These are phyloP conservation scores for Yarrowia hollandica DNA, from an alignment of 805 yeast genomes.

Conservation along the genomic window DNA sequence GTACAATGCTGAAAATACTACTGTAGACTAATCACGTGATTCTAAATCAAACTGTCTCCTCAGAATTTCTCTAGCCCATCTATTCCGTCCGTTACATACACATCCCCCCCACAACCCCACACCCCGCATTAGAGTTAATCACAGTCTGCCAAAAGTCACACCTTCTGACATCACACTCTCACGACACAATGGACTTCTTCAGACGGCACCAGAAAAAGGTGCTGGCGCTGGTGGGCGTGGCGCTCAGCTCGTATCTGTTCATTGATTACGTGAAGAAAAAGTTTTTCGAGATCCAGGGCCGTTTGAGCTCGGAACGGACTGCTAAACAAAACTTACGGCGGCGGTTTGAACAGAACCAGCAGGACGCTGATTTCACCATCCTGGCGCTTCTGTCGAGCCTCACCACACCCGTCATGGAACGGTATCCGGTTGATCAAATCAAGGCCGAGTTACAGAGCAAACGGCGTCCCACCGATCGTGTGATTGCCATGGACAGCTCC, in stretches of 20 bases:
- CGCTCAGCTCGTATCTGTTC: constrained; percentile 49
- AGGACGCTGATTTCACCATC: constrained; percentile 82
- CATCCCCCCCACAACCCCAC: neutral
- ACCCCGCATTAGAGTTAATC: constrained; percentile 24
- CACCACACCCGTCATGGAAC: constrained; percentile 59
- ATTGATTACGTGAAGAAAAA: constrained; percentile 48
- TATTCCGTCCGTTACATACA: no score
- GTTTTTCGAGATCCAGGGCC: constrained; percentile 52
- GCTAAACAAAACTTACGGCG: constrained; percentile 71
- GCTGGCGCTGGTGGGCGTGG: constrained; percentile 47
- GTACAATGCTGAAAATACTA: no score
- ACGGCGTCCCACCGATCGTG: constrained; percentile 41
- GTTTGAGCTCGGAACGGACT: constrained; percentile 56
- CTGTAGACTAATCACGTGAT: no score
- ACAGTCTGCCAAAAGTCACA: neutral
- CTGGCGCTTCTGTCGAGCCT: constrained; percentile 79
- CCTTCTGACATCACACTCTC: neutral
- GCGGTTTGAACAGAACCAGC: constrained; percentile 87
- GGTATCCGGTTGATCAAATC: constrained; percentile 68
- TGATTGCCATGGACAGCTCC: constrained; percentile 30
- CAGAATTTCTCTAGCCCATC: no score
- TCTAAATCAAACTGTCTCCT: no score
- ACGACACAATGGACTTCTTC: constrained; percentile 41
- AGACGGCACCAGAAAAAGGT: constrained; percentile 50
- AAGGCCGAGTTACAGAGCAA: constrained; percentile 68